Evolutionary conservation across 225 moss, liverwort and hornwort genomes (phyloP), one percentile per base, ranked within the genome.

Genomic region (Marchantia paleacea): DNA sequence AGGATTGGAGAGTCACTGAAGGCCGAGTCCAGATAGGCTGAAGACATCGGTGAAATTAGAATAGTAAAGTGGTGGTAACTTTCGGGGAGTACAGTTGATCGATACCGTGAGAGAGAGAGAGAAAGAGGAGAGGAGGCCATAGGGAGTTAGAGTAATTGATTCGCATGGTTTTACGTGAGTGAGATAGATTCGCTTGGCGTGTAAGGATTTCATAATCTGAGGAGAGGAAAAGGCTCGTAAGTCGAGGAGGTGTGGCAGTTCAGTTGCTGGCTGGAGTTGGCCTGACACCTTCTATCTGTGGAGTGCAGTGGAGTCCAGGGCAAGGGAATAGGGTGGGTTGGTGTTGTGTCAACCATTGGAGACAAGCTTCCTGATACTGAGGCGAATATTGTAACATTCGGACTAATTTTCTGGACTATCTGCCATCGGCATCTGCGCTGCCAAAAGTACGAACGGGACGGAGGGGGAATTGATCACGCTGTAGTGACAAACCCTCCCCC

Each of bases 211-310:
- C 39, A 69, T 69, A 39, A 69, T 39, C 69, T 4, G 69, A 47
- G 8, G 2, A 39, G 39, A 69, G 39, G 16, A 25, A 26, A 69
- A 4, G 25, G 15, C 69, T 31, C 69, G 31, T 0, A 12, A 69
- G 47, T 47, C 69, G 69, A 69, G 69, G 69, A 69, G 69, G 69
- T 39, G 69, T 68, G 68, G 69, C 69, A 69, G 31, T 69, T 69
- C 39, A 39, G 69, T 18, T 16, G 12, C 26, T 69, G 18, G 31
- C 14, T 29, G 28, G 67, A 66, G 28, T 29, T 67, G 25, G 30
- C 69, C 69, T 69, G 31, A 31, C 39, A 69, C 19, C 68, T 69
- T 29, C 16, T 69, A 10, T 69, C 31, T 39, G 39, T 69, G 69
- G 28, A 69, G 39, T 18, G 48, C 19, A 51, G 54, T 74, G 54